Base-by-base conservation (phyloP, 805 yeast species). In the Cyberlindnera amylophila region DNA sequence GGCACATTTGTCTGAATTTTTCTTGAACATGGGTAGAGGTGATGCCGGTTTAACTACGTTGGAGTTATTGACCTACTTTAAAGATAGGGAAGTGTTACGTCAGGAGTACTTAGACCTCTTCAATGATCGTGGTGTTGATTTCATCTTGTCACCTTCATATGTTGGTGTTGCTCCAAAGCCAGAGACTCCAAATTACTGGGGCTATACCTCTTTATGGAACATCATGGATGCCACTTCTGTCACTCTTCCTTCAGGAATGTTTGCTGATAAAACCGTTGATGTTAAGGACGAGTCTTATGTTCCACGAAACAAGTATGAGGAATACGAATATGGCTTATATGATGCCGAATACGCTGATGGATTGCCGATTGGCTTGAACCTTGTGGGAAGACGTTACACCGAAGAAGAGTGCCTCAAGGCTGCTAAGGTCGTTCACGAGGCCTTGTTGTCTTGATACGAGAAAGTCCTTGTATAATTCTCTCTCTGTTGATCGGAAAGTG, bases 191-290 rank as follows among this genome's bases (percentile, higher is more conserved):
- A 75, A 74, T 58, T 82, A 82, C 62, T 86, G 93, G 90, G 84
- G 89, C 4, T 86, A 86, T 68, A 83, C 91, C 6, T 66, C 88
- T 2, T 69, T 82, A 50, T 86, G 79, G 75, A 85, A 85, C 62
- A 56, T 84, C 42, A 61, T 83, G 49, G 93, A 85, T 61, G 71
- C 77, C 54, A 88, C 93, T 32, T 75, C 79, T 26, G 74, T 81
- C 46, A 70, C 72, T 3, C 67, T 78, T 63, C 87, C 84, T 52
- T 72, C 86, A 6, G 82, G 52, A 5, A 15, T 52, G 19, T 41
- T 39, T 29, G 57, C 50, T 9, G 80, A 80, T 53, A 51, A 66
- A 24, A 46, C 48, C 6, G 47, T 72, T 31, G 89, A 82, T 58
- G 51, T 62, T 31, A 72, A 75, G 66, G 78, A 68, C 34, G 45